Evolutionary conservation across 345 rosid species (phyloP).

Genomic region (Theobroma cacao): DNA sequence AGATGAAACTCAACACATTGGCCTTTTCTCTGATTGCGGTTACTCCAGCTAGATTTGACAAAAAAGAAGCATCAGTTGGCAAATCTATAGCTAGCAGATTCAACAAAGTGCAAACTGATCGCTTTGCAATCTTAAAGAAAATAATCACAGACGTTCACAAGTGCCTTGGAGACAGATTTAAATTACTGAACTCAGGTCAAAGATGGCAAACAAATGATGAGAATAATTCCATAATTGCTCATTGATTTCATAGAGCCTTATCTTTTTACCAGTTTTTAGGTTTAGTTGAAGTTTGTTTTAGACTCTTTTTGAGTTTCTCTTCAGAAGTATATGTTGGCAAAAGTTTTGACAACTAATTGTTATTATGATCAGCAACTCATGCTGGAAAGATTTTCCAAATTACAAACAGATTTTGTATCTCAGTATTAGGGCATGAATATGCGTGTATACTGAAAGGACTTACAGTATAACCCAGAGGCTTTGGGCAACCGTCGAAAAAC

Average conservation of each 20-base stretch:
- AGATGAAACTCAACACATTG: neutral
- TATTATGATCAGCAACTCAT: neutral
- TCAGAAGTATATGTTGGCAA: neutral
- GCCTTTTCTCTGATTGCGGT: neutral
- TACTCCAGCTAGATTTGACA: neutral
- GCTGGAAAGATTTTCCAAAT: neutral
- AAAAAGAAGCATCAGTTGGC: neutral
- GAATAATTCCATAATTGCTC: neutral
- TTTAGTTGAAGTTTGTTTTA: neutral
- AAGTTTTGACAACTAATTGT: neutral
- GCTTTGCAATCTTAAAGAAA: neutral
- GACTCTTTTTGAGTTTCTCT: neutral
- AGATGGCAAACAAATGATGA: neutral
- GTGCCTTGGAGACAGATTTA: neutral
- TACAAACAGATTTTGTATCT: neutral
- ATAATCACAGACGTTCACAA: neutral
- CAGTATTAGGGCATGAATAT: neutral
- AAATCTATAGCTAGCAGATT: neutral
- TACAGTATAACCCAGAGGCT: conserved; percentile 94
- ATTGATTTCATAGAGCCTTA: neutral
- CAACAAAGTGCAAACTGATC: neutral
- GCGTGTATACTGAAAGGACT: conserved; percentile 37
- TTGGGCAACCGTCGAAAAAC: conserved; percentile 98
- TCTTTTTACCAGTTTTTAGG: neutral
- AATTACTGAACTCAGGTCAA: neutral